A percentile compares a stretch with the other conserved stretches of the same genome.
Evolutionary conservation across 768 basidiomycete species (phyloP).

Genomic region (Sarcomyxa edulis): DNA sequence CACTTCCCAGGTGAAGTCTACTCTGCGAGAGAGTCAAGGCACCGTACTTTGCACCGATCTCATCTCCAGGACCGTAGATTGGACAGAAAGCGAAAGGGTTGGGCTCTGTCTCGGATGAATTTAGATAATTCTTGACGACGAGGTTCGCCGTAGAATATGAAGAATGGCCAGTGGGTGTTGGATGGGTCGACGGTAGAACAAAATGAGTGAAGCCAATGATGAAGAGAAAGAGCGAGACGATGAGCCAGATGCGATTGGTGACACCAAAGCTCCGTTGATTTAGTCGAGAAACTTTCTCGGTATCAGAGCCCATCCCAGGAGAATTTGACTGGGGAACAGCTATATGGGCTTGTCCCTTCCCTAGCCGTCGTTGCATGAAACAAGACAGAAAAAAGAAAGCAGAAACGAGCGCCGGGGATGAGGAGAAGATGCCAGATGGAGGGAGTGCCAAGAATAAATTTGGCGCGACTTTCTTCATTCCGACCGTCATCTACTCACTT

Average conservation of each 20-base stretch:
- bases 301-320: conserved; percentile 41
- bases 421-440: conserved; percentile 16
- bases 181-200: conserved; percentile 36
- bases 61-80: conserved; percentile 76
- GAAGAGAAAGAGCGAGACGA: conserved; percentile 48
- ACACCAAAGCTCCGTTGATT: conserved; percentile 56
- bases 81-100: conserved; percentile 94
- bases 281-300: conserved; percentile 46
- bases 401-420: too few species aligned
- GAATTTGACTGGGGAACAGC: conserved; percentile 35
- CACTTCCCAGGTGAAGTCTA: conserved; percentile 73
- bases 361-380: conserved; percentile 56
- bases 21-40: conserved; percentile 67
- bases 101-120: conserved; percentile 45
- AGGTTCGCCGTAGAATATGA: conserved; percentile 43
- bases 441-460: conserved; percentile 17
- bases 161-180: conserved; percentile 11
- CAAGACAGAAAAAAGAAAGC: conserved; percentile 8
- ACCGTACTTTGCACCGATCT: conserved; percentile 75
- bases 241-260: conserved; percentile 65
- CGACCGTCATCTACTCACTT: too few species aligned
- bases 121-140: conserved; percentile 80
- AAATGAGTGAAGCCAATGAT: conserved; percentile 55
- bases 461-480: conserved; percentile 3
- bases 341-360: conserved; percentile 51